Evolutionary conservation across 106 monocot genomes (phyloP).

Genomic region (Dendrobium catenatum): DNA sequence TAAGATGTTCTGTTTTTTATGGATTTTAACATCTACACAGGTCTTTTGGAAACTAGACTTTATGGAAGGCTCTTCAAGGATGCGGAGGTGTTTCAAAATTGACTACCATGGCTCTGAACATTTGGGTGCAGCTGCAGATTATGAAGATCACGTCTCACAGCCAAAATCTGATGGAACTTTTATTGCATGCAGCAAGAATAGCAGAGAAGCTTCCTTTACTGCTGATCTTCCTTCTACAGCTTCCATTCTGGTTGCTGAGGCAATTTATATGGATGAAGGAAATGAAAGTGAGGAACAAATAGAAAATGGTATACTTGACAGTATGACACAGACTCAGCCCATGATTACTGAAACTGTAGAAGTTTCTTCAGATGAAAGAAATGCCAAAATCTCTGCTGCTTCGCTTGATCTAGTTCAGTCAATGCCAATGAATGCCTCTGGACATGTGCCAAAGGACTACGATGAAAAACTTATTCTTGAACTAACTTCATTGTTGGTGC

Average conservation of each 20-base stretch:
- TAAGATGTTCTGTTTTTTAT: not conserved
- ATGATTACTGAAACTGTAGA: conserved; percentile 21
- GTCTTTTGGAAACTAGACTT: conserved; percentile 87
- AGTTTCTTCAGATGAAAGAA: conserved; percentile 28
- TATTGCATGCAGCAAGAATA: conserved; percentile 16
- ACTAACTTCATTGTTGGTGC: conserved; percentile 76
- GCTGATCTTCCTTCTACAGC: conserved; percentile 50
- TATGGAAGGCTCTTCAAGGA: conserved; percentile 81
- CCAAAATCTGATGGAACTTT: conserved; percentile 23
- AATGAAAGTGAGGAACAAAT: conserved; percentile 60
- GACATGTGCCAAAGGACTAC: conserved; percentile 63
- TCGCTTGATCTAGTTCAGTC: conserved; percentile 37
- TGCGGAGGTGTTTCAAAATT: conserved; percentile 79
- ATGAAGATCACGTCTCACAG: conserved; percentile 40
- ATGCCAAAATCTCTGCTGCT: conserved; percentile 32
- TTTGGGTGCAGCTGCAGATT: conserved; percentile 89
- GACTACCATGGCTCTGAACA: conserved; percentile 84
- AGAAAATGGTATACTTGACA: conserved; percentile 38
- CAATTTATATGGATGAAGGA: conserved; percentile 61
- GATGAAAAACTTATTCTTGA: conserved; percentile 91
- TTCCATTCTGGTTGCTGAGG: conserved; percentile 63
- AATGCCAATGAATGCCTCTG: conserved; percentile 31
- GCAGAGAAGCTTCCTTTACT: conserved; percentile 33
- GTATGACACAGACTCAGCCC: conserved; percentile 26
- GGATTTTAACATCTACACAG: conserved; percentile 24